Percentiles rank a stretch among this genome's conserved stretches.
Conservation (phyloP, 1,284 basidiomycete genomes). For the Xerocomus minutiporus region DNA sequence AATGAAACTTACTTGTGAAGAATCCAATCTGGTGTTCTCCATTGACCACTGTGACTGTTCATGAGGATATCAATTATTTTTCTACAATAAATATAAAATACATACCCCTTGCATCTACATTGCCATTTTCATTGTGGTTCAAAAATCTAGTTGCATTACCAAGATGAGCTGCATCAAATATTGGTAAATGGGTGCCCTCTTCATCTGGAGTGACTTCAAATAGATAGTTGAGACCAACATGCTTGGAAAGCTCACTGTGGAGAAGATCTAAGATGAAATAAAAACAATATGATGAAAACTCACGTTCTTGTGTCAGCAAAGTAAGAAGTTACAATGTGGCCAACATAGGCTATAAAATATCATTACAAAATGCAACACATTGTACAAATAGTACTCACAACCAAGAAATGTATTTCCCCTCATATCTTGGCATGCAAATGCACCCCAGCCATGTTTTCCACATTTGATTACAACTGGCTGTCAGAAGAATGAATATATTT, state of each 20-base stretch:
- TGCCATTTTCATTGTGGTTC: conserved; percentile 42
- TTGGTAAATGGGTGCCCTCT: conserved; percentile 15
- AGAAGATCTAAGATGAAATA: background rate
- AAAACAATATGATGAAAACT: background rate
- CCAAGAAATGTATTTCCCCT: conserved; percentile 42
- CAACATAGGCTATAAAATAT: conserved; percentile 49
- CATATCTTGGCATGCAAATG: conserved; percentile 43
- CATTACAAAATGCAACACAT: background rate
- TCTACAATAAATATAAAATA: background rate
- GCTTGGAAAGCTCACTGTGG: conserved; percentile 20
- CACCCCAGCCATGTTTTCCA: conserved; percentile 47
- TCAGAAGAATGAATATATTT: background rate
- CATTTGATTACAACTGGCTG: conserved; percentile 39
- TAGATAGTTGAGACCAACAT: conserved; percentile 44
- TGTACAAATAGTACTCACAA: conserved; percentile 32
- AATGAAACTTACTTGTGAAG: conserved; percentile 37
- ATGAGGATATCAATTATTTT: conserved; percentile 5
- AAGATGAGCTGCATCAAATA: conserved; percentile 44
- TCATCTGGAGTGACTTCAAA: conserved; percentile 35
- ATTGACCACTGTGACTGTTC: conserved; percentile 38
- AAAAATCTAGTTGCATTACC: conserved; percentile 56
- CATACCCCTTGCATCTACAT: conserved; percentile 42
- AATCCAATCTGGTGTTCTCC: conserved; percentile 50
- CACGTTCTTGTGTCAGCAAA: conserved; percentile 30
- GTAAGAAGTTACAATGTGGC: conserved; percentile 45